Evolutionary conservation across 2,329 filamentous ascomycete genomes (phyloP).

Genomic region (Rhinocladiella mackenziei): DNA sequence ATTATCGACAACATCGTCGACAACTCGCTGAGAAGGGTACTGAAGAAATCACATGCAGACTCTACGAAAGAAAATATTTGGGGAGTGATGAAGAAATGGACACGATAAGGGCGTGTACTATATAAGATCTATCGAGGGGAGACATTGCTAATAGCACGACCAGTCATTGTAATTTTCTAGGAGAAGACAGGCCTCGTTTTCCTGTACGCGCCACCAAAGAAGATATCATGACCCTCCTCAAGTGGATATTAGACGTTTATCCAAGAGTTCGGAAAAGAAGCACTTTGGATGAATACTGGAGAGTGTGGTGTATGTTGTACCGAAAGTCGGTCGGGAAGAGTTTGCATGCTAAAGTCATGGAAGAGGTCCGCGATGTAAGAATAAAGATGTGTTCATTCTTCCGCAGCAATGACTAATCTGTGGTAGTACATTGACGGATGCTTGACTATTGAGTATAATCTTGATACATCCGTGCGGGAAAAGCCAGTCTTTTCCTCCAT

Average conservation of each 20-base stretch:
- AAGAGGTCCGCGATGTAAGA: no score
- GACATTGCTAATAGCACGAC: background rate
- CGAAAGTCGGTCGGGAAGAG: no score
- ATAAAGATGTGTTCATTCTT: conserved; percentile 4
- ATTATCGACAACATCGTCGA: conserved; percentile 16
- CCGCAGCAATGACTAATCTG: conserved; percentile 4
- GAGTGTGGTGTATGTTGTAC: no score
- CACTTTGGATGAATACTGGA: no score
- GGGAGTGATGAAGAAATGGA: conserved; percentile 18
- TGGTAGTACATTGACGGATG: conserved; percentile 9
- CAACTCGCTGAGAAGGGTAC: conserved; percentile 14
- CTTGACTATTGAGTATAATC: conserved; percentile 9
- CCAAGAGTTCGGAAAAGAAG: no score
- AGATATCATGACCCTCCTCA: no score
- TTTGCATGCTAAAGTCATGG: no score
- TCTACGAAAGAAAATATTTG: conserved; percentile 21
- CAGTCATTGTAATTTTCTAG: background rate
- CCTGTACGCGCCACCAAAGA: no score
- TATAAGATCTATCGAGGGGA: background rate
- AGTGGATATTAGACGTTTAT: no score
- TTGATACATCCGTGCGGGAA: conserved; percentile 10
- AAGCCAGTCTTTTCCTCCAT: conserved; percentile 10
- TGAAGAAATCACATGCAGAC: conserved; percentile 19
- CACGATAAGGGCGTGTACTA: conserved; percentile 5
- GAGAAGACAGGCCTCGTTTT: no score